A percentile compares a stretch with the other conserved stretches of the same genome.
Conservation (phyloP, 148 eudicot species). For the Polygonum maritimum region DNA sequence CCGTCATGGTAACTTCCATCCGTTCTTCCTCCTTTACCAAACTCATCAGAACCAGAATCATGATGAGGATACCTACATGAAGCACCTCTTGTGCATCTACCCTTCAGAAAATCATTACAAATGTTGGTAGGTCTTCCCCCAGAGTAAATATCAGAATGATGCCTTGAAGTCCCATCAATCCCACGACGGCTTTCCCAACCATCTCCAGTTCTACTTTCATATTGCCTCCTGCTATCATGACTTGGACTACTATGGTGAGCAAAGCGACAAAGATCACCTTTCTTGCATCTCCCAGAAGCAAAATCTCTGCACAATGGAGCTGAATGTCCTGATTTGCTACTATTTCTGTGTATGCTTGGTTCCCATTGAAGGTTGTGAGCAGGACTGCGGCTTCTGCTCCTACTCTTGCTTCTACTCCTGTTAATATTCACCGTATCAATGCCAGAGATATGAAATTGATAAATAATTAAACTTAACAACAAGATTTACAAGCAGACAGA, state of each 20-base stretch:
- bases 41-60: slow-evolving; percentile 18
- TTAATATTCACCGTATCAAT: background rate
- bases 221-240: slow-evolving; percentile 24
- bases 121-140: slow-evolving; percentile 25
- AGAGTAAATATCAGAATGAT: slow-evolving; percentile 18
- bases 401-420: slow-evolving; percentile 22
- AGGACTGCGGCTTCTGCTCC: slow-evolving; percentile 40
- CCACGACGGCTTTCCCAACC: slow-evolving; percentile 36
- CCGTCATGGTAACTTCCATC: slow-evolving; percentile 17
- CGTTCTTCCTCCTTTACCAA: background rate
- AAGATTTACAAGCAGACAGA: background rate
- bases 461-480: background rate
- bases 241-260: slow-evolving; percentile 37
- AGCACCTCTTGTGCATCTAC: slow-evolving; percentile 27
- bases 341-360: slow-evolving; percentile 29
- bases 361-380: slow-evolving; percentile 34
- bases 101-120: slow-evolving; percentile 39
- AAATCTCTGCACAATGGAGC: slow-evolving; percentile 52
- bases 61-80: slow-evolving; percentile 29
- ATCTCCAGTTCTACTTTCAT: slow-evolving; percentile 30
- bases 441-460: background rate
- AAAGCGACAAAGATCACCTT: slow-evolving; percentile 53
- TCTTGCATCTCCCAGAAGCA: slow-evolving; percentile 53
- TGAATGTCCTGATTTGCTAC: slow-evolving; percentile 27
- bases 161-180: slow-evolving; percentile 24